Percentiles rank a stretch among this genome's conserved stretches.
Conservation (phyloP, 2,329 filamentous ascomycete species). For the Cladophialophora chaetospira region DNA sequence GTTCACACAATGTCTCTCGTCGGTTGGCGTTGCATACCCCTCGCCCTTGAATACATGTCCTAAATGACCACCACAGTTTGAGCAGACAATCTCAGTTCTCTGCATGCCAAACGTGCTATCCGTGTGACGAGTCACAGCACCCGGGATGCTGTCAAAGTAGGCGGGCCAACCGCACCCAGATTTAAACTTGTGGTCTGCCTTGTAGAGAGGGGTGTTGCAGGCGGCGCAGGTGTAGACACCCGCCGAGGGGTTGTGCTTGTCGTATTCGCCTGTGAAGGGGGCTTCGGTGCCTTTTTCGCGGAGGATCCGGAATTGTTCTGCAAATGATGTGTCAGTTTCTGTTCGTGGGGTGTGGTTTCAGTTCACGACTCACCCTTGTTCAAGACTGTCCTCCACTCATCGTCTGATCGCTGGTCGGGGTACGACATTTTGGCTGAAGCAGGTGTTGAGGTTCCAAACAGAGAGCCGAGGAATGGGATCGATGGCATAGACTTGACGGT, state of each 20-base stretch:
- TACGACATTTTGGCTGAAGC: constrained; percentile 58
- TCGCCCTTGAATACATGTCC: constrained; percentile 93
- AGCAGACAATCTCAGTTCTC: constrained; percentile 90
- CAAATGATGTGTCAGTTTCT: neutral
- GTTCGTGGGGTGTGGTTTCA: neutral
- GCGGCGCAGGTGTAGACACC: constrained; percentile 88
- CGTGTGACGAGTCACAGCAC: constrained; percentile 79
- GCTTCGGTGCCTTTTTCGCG: constrained; percentile 89
- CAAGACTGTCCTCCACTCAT: constrained; percentile 88
- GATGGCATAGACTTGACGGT: constrained; percentile 67
- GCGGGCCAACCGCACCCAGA: constrained; percentile 97
- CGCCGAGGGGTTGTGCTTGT: constrained; percentile 75
- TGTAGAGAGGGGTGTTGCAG: constrained; percentile 87
- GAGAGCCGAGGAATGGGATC: constrained; percentile 74
- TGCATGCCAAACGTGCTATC: constrained; percentile 79
- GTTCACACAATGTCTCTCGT: constrained; percentile 97
- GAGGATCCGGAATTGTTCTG: constrained; percentile 94
- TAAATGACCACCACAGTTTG: constrained; percentile 89
- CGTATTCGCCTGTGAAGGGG: constrained; percentile 76
- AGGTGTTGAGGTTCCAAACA: constrained; percentile 66
- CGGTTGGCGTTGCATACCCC: constrained; percentile 78
- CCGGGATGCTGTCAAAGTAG: constrained; percentile 93
- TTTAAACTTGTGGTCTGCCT: constrained; percentile 90
- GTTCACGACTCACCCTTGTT: constrained; percentile 58
- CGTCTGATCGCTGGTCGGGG: constrained; percentile 76